Conservation (phyloP, 2,329 filamentous ascomycete species). For the Pezicula rhizophila region DNA sequence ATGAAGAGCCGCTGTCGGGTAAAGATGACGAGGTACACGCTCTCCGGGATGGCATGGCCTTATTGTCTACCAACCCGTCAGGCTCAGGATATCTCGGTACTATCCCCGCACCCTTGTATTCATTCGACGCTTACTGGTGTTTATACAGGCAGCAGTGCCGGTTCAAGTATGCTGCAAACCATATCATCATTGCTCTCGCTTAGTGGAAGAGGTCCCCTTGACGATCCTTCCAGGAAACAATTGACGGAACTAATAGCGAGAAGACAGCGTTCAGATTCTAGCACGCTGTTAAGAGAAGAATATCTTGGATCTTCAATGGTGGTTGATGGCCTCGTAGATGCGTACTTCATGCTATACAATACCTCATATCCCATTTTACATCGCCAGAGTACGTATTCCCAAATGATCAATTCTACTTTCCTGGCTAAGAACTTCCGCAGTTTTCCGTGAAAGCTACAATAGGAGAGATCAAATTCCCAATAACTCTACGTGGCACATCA, state of each 20-base stretch:
- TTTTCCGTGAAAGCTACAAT: conserved; percentile 20
- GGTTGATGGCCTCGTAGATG: conserved; percentile 16
- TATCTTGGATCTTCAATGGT: conserved; percentile 22
- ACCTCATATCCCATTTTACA: conserved; percentile 16
- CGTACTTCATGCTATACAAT: conserved; percentile 15
- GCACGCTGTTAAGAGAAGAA: conserved; percentile 6
- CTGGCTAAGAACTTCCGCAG: too few species aligned
- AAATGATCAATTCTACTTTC: too few species aligned
- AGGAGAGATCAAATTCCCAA: conserved; percentile 15
- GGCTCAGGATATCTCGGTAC: conserved; percentile 28
- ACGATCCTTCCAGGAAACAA: conserved; percentile 4
- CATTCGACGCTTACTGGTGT: background rate
- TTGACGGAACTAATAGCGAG: conserved; percentile 6
- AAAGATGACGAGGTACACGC: conserved; percentile 25
- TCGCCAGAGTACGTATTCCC: conserved; percentile 2
- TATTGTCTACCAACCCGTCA: conserved; percentile 28
- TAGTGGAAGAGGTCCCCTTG: conserved; percentile 4
- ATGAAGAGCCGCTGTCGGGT: conserved; percentile 10
- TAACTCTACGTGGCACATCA: conserved; percentile 25
- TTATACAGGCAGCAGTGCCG: conserved; percentile 9
- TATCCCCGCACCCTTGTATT: background rate
- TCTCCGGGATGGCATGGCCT: conserved; percentile 30
- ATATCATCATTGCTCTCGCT: conserved; percentile 7
- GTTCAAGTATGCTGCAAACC: conserved; percentile 9
- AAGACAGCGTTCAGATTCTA: conserved; percentile 6